Evolutionary conservation across 2,329 filamentous ascomycete species (phyloP), one percentile per base, ranked within the genome.

Genomic region (Trichoderma simmonsii): DNA sequence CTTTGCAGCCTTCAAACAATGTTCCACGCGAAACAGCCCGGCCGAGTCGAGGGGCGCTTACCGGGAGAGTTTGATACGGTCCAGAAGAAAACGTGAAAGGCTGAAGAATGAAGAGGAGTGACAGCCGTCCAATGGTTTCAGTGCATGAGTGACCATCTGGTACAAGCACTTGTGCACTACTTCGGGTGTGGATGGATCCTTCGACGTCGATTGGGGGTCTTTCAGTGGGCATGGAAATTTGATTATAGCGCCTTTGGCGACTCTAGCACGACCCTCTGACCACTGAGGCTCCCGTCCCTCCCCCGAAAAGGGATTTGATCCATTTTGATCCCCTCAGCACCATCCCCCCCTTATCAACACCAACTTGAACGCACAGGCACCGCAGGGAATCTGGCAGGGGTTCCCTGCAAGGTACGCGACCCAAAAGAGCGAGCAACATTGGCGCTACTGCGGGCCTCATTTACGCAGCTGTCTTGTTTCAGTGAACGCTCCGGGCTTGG

Each of bases 371-470:
- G 57, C 57, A 60, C 57, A 60, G 57, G 57, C 57, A 32, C n/a
- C 8, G 30, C 59, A 68, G 64, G 66, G 36, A 39, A 39, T 39
- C 36, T 3, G 6, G 15, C 36, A 39, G 15, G 66, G 28, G 34
- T 21, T 9, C 59, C 65, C 71, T 72, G 64, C 71, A 72, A 62
- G 71, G 63, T 69, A 63, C 64, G 21, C 26, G 34, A 28, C 70
- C 70, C 7, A 67, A 72, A 72, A 72, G 63, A 54, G 71, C 70
- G 43, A 71, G 43, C 48, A 63, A 56, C 62, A 67, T 61, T 60
- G 70, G 62, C 57, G 48, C 63, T 65, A 51, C 48, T 61, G 64
- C 56, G 71, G 70, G 57, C 71, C 71, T 72, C 71, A 72, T 72
- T 72, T 72, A 28, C 63, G 39, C 70, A 61, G 62, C 62, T 71